Base-by-base conservation (phyloP, 2,329 filamentous ascomycete genomes). In the Pseudopyricularia javanii region DNA sequence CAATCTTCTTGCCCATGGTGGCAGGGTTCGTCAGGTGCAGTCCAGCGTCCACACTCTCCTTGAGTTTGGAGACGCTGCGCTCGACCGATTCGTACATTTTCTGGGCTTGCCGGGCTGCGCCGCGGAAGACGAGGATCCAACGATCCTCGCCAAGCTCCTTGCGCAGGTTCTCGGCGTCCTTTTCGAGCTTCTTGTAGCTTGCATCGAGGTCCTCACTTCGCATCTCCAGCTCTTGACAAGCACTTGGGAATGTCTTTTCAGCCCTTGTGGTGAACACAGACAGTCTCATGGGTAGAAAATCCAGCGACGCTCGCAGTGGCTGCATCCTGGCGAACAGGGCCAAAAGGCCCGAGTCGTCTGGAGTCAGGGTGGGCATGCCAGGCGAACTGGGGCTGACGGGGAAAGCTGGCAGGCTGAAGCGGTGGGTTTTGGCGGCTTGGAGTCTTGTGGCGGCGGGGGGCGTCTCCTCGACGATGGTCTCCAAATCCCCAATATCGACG, bases 11-110 rank as follows among this genome's bases (percentile, higher is more conserved):
- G 56, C 76, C 74, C 69, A 93, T 78, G 2, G 75, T 73, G 6
- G 83, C 73, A 22, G 82, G 80, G 61, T 86, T 88, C 12, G 83
- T 85, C 55, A 89, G 69, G 58, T 93, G 85, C 61, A 85, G 76
- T 7, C 83, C 84, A 11, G 80, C 75, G 54, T 95, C 88, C 15
- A 95, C 74, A 4, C 82, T 83, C 63, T 95, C 89, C 57, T 80
- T 83, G 34, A 98, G 75, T 68, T 95, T 95, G 48, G 74, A 69
- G 54, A 94, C 81, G 64, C 90, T 95, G 57, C 91, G 80, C 63
- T 94, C 88, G 22, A 97, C 88, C 3, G 91, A 96, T 59, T 95
- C 89, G 64, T 89, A 91, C 90, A 98, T 95, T 71, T 95, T 95
- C 59, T 93, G 82, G 4, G 93, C 91, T 68, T 96, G 90, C 54